phyloP scores from a whole-genome alignment of 176 grass and related monocot genomes.

The Carex pumila region DNA sequence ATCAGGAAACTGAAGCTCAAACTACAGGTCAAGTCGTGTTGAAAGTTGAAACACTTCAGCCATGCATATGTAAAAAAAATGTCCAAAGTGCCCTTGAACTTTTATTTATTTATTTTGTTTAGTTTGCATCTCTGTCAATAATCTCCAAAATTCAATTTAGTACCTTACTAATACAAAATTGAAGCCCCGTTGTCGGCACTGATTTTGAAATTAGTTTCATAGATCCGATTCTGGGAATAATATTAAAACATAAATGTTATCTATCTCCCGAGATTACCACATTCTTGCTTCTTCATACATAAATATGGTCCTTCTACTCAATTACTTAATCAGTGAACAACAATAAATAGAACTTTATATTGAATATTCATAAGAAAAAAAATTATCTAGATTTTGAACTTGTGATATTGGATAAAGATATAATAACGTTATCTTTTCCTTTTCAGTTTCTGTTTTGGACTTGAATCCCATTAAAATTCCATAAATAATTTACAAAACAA shows the following conservation, averaged over 20 bases:
- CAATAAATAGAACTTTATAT: no score
- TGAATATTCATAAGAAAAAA: no score
- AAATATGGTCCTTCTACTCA: no score
- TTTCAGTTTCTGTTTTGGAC: no score
- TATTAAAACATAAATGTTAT: neutral
- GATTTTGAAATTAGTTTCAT: slow-evolving; percentile 2
- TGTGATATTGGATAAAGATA: no score
- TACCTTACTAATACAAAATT: slow-evolving; percentile 1
- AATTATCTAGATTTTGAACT: no score
- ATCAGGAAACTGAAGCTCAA: slow-evolving; percentile 48
- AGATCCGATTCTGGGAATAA: slow-evolving; percentile 3
- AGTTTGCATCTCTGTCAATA: neutral
- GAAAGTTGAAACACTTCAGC: neutral
- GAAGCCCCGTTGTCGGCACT: slow-evolving; percentile 16
- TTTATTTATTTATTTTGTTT: neutral
- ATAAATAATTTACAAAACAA: no score
- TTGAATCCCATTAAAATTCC: no score
- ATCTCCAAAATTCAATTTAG: neutral
- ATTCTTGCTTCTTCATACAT: neutral
- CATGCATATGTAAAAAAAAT: neutral
- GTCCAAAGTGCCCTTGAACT: neutral
- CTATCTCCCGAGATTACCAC: neutral
- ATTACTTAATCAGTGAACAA: no score
- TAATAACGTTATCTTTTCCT: no score
- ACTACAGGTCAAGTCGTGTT: slow-evolving; percentile 49